Base-by-base conservation (phyloP, 2,329 filamentous ascomycete species). In the Neurospora sp. region DNA sequence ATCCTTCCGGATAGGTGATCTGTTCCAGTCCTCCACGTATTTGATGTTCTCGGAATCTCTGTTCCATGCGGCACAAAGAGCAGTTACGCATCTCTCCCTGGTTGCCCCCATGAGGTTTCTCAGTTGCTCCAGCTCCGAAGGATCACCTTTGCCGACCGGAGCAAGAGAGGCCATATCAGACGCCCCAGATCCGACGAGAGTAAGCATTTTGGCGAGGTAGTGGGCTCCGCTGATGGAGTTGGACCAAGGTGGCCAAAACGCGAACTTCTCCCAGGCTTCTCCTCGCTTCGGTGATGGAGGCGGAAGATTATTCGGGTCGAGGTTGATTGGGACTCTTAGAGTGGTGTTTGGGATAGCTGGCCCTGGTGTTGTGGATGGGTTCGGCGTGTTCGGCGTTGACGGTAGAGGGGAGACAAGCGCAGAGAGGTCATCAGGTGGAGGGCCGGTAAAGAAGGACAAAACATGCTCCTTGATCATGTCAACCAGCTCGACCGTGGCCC, bases 191-290 rank as follows among this genome's bases (percentile, higher is more conserved):
- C 95, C 93, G 4, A 99, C 88, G 3, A 97, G 83, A 0, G 89
- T 85, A 28, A 98, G 83, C 78, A 96, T 90, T 78, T 91, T 93
- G 68, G 91, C 89, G 5, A 99, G 85, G 77, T 97, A 97, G 78
- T 97, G 89, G 1, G 95, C 92, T n/a, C 92, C 95, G 71, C 93
- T 96, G 33, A 98, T 83, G 0, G 94, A 94, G 77, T 97, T 98
- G 1, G 93, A 92, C 81, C 92, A 91, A 0, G 95, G 96, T 4
- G 95, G 94, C 94, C 95, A 98, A 80, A 98, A 99, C 0, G 94
- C 95, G 79, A 96, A 89, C 81, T 95, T 91, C 77, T 98, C 96
- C 93, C 93, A 98, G 0, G 90, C 83, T 75, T 97, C 93, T 6
- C 94, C 95, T 66, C 87, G 87, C 74, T 86, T 92, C 0, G 93